Evolutionary conservation across 164 flowering plant genomes (phyloP).

Genomic region (Macadamia integrifolia): DNA sequence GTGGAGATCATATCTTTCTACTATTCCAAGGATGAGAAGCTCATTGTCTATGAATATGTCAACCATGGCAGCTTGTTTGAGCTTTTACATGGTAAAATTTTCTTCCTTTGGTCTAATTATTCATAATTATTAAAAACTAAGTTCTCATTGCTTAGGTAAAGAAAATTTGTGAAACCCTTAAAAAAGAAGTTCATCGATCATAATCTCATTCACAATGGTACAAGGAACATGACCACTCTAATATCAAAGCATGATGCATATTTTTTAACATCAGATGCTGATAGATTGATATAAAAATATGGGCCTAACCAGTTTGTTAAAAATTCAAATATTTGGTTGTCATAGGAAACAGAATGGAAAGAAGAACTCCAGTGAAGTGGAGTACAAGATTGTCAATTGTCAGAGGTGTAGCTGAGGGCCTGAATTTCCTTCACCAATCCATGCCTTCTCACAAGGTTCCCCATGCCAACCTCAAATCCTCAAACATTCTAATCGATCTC

Average conservation of each 20-base stretch:
- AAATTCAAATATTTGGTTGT: background rate
- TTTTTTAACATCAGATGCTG: no score
- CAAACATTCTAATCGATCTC: constrained; percentile 40
- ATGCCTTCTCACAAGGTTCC: constrained; percentile 41
- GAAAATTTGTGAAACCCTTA: background rate
- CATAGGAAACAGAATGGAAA: constrained; percentile 39
- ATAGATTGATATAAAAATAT: no score
- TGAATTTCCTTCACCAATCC: constrained; percentile 45
- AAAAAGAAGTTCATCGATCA: background rate
- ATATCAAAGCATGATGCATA: no score
- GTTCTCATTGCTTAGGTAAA: background rate
- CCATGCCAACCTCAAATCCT: constrained; percentile 64
- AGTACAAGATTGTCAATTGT: constrained; percentile 37
- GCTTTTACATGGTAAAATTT: constrained; percentile 51
- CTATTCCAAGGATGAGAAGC: constrained; percentile 54
- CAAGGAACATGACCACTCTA: background rate
- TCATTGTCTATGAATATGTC: constrained; percentile 46
- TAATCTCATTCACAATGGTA: background rate
- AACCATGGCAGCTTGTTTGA: constrained; percentile 40
- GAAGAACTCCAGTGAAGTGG: constrained; percentile 43
- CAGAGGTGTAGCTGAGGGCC: constrained; percentile 50
- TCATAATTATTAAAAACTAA: background rate
- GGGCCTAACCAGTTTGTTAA: no score
- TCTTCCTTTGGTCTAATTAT: background rate
- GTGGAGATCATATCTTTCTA: constrained; percentile 42